phyloP scores from a whole-genome alignment of 2,329 filamentous ascomycete genomes.

The Fusarium sp. region DNA sequence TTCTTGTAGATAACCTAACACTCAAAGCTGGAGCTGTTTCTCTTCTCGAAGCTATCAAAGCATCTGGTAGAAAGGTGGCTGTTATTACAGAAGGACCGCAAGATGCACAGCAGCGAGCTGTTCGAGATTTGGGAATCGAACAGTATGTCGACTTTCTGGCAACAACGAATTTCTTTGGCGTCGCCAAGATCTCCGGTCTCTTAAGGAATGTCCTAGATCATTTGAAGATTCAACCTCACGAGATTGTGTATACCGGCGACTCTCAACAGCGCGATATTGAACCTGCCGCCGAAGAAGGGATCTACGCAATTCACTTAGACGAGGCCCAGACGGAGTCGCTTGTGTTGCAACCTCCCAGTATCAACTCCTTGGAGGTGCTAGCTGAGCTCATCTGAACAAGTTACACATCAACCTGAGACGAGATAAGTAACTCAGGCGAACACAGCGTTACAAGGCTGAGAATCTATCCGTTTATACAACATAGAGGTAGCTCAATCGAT shows the following conservation, averaged over 20 bases:
- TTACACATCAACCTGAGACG: background rate
- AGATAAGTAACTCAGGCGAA: constrained; percentile 4
- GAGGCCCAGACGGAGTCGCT: constrained; percentile 21
- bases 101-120: constrained; percentile 61
- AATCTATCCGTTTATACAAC: background rate
- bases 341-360: constrained; percentile 10
- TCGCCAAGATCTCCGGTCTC: constrained; percentile 48
- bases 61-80: constrained; percentile 55
- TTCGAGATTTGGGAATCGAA: constrained; percentile 42
- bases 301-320: constrained; percentile 49
- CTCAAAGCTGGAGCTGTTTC: constrained; percentile 55
- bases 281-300: constrained; percentile 48
- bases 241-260: constrained; percentile 52
- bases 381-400: constrained; percentile 4
- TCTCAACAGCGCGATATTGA: constrained; percentile 48
- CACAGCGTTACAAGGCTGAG: constrained; percentile 24
- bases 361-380: constrained; percentile 35
- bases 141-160: constrained; percentile 50
- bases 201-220: constrained; percentile 48
- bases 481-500: constrained; percentile 16
- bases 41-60: constrained; percentile 53
- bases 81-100: constrained; percentile 63
- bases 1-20: constrained; percentile 48
- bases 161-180: constrained; percentile 50
- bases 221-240: constrained; percentile 41